These are phyloP conservation scores for Coriaria nepalensis DNA, from an alignment of 306 rosid genomes.

Conservation along the genomic window DNA sequence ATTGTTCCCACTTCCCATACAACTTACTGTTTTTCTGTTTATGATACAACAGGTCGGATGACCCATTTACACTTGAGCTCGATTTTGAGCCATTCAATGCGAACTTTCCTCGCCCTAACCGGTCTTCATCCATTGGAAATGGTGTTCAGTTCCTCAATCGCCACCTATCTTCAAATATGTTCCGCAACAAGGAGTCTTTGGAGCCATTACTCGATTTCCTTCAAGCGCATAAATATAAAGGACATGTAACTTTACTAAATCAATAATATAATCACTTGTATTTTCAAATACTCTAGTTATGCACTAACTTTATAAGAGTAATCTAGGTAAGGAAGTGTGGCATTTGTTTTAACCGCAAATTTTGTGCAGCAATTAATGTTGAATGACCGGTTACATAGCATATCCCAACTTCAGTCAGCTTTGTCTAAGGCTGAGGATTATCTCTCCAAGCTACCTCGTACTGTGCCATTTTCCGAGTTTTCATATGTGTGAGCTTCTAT, in stretches of 20 bases:
- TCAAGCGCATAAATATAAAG: slow-evolving; percentile 59
- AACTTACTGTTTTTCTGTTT: not conserved
- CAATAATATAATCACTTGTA: slow-evolving; percentile 1
- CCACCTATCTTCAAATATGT: slow-evolving; percentile 82
- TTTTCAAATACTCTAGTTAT: not conserved
- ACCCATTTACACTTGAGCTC: slow-evolving; percentile 49
- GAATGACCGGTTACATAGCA: slow-evolving; percentile 52
- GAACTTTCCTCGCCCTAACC: slow-evolving; percentile 61
- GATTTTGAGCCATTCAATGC: slow-evolving; percentile 95
- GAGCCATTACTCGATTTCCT: slow-evolving; percentile 88
- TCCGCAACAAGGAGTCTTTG: slow-evolving; percentile 65
- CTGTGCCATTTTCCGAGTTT: slow-evolving; percentile 46
- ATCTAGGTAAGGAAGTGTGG: not conserved
- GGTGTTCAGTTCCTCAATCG: slow-evolving; percentile 96
- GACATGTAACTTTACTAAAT: slow-evolving; percentile 43
- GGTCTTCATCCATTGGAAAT: slow-evolving; percentile 93
- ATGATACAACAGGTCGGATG: slow-evolving; percentile 25
- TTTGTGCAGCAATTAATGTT: slow-evolving; percentile 64
- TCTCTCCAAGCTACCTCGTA: slow-evolving; percentile 46
- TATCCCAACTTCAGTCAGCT: slow-evolving; percentile 56
- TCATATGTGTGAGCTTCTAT: slow-evolving; percentile 55
- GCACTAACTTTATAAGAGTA: not conserved
- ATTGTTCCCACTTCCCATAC: slow-evolving; percentile 3
- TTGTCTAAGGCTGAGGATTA: slow-evolving; percentile 70
- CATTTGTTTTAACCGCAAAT: not conserved